Percentiles rank a stretch among this genome's conserved stretches.
phyloP scores from a whole-genome alignment of 371 early-diverging fungal species.

The Syncephalastrum monosporum region DNA sequence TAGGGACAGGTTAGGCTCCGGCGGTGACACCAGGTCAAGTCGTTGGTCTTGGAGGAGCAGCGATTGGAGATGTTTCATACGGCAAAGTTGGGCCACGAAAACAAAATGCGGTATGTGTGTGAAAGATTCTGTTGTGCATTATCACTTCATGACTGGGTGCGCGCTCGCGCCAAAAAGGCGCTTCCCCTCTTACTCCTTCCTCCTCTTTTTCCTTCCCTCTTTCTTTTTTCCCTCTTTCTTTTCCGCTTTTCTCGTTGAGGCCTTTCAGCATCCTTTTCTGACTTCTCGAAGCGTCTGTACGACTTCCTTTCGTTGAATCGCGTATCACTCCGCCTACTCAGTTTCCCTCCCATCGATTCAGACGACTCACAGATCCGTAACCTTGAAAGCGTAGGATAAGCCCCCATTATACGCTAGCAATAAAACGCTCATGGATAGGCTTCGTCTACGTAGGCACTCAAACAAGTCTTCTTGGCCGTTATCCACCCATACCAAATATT shows the following conservation, averaged over 20 bases:
- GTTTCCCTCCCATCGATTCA: not conserved
- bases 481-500: not conserved
- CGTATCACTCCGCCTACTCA: not conserved
- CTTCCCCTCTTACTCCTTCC: conserved; percentile 9
- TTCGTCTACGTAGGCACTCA: not conserved
- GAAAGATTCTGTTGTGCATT: conserved; percentile 8
- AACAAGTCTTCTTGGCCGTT: not conserved
- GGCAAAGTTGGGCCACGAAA: conserved; percentile 17
- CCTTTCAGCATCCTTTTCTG: conserved; percentile 7
- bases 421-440: conserved; percentile 4
- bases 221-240: conserved; percentile 11
- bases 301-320: conserved; percentile 1
- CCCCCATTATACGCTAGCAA: conserved; percentile 1
- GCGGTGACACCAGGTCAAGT: conserved; percentile 14
- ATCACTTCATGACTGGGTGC: conserved; percentile 6
- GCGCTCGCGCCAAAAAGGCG: conserved; percentile 11
- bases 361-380: not conserved
- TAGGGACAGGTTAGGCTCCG: conserved; percentile 19
- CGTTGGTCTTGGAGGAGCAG: conserved; percentile 9
- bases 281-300: conserved; percentile 5
- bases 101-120: conserved; percentile 15
- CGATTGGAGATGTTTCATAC: conserved; percentile 29
- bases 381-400: conserved; percentile 2
- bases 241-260: conserved; percentile 7
- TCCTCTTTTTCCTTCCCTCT: conserved; percentile 12